Conservation (phyloP, 2,329 filamentous ascomycete species). For the Dothideomycetes sp. region DNA sequence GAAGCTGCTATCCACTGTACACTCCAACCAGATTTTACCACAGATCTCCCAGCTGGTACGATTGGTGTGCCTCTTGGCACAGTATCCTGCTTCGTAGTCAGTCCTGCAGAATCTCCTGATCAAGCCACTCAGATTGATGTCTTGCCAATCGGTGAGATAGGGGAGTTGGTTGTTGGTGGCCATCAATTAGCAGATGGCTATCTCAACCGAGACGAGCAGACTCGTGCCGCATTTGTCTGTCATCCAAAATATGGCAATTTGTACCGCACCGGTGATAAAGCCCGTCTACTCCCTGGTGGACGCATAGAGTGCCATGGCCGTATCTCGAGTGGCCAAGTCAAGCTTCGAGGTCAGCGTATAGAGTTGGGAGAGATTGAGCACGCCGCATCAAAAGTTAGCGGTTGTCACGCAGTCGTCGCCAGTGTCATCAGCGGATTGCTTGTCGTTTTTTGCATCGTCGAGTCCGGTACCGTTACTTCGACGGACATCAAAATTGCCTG, state of each 20-base stretch:
- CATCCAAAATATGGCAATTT: conserved; percentile 56
- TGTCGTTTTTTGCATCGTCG: conserved; percentile 63
- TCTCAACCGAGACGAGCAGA: conserved; percentile 71
- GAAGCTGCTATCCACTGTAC: conserved; percentile 90
- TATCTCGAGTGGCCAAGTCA: conserved; percentile 72
- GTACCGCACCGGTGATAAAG: conserved; percentile 82
- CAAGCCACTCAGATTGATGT: conserved; percentile 36
- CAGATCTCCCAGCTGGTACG: conserved; percentile 50
- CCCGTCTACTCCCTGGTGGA: conserved; percentile 56
- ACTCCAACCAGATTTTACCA: conserved; percentile 54
- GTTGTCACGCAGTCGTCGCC: conserved; percentile 56
- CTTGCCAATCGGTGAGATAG: conserved; percentile 56
- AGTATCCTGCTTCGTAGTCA: conserved; percentile 66
- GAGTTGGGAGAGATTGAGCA: conserved; percentile 64
- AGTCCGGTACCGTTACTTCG: conserved; percentile 31
- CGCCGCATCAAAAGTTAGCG: conserved; percentile 49
- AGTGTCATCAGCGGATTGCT: conserved; percentile 58
- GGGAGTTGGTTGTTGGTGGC: conserved; percentile 76
- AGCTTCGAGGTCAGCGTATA: conserved; percentile 73
- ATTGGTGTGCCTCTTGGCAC: conserved; percentile 75
- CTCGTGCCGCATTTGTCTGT: conserved; percentile 58
- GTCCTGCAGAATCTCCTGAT: conserved; percentile 29
- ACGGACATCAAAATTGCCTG: conserved; percentile 50
- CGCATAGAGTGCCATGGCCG: conserved; percentile 76
- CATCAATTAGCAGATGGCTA: conserved; percentile 72